Evolutionary conservation across 768 basidiomycete genomes (phyloP).

Genomic region (Infundibulicybe gibba): DNA sequence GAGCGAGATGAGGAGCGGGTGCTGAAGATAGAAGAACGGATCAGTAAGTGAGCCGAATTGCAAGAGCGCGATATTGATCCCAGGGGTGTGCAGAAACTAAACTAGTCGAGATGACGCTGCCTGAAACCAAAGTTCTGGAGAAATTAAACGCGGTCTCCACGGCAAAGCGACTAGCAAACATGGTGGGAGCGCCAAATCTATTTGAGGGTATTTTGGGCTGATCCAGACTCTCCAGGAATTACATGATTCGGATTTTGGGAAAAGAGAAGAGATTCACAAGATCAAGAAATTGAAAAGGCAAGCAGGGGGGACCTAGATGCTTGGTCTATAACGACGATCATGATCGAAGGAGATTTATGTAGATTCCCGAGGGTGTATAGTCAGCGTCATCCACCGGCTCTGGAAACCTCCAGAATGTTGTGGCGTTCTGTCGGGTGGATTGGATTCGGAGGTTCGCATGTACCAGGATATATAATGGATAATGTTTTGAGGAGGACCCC

Average conservation of each 20-base stretch:
- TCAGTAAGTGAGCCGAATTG: conserved; percentile 51
- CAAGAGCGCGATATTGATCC: background rate
- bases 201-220: background rate
- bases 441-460: too few relatives aligned
- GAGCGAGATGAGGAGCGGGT: conserved; percentile 89
- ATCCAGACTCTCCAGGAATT: conserved; percentile 53
- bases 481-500: too few relatives aligned
- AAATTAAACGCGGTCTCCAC: conserved; percentile 86
- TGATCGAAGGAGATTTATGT: background rate
- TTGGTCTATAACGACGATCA: background rate
- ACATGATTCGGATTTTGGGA: conserved; percentile 86
- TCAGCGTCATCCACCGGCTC: too few relatives aligned
- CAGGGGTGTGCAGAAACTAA: conserved; percentile 51
- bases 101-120: conserved; percentile 69
- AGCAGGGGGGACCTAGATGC: conserved; percentile 8
- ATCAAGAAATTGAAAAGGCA: conserved; percentile 43
- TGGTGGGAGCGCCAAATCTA: conserved; percentile 47
- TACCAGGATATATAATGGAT: too few relatives aligned
- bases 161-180: conserved; percentile 89
- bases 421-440: too few relatives aligned
- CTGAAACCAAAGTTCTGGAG: conserved; percentile 81
- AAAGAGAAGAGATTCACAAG: conserved; percentile 79
- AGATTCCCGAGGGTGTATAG: background rate
- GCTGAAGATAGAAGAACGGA: conserved; percentile 77
- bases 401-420: too few relatives aligned